These are phyloP conservation scores for Heritiera littoralis DNA, from an alignment of 345 rosid genomes.

Conservation along the genomic window DNA sequence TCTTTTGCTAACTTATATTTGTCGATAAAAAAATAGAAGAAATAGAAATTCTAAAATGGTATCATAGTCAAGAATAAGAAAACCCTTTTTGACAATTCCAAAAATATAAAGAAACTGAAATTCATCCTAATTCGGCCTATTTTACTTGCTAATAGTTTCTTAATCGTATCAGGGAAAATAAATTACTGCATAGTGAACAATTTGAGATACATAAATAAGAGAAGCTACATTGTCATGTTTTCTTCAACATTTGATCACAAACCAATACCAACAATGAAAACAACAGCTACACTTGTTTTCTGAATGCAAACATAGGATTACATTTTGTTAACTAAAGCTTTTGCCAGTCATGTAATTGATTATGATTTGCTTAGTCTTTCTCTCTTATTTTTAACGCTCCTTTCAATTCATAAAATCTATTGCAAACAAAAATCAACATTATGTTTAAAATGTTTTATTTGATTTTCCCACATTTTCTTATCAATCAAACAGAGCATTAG, in stretches of 20 bases:
- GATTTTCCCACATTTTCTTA: not conserved
- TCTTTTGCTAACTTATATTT: not conserved
- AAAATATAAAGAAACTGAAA: too few relatives aligned
- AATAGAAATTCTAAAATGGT: not conserved
- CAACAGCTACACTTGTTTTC: not conserved
- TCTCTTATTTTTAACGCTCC: not conserved
- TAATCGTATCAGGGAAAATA: not conserved
- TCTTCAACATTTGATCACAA: not conserved
- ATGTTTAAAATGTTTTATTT: not conserved
- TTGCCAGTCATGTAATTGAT: constrained; percentile 21
- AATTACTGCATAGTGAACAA: not conserved
- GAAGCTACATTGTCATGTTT: not conserved
- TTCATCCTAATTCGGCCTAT: too few relatives aligned
- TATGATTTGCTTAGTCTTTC: not conserved
- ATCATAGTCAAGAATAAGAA: not conserved
- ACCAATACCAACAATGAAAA: not conserved
- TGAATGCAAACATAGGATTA: not conserved
- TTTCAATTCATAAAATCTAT: not conserved
- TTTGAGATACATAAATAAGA: not conserved
- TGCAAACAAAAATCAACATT: not conserved
- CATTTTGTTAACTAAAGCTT: constrained; percentile 27
- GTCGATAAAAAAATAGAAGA: not conserved
- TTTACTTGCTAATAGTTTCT: not conserved
- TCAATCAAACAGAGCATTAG: not conserved
- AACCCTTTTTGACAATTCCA: too few relatives aligned